Evolutionary conservation across 805 yeast genomes (phyloP).

Genomic region (Monosporozyma solicola): DNA sequence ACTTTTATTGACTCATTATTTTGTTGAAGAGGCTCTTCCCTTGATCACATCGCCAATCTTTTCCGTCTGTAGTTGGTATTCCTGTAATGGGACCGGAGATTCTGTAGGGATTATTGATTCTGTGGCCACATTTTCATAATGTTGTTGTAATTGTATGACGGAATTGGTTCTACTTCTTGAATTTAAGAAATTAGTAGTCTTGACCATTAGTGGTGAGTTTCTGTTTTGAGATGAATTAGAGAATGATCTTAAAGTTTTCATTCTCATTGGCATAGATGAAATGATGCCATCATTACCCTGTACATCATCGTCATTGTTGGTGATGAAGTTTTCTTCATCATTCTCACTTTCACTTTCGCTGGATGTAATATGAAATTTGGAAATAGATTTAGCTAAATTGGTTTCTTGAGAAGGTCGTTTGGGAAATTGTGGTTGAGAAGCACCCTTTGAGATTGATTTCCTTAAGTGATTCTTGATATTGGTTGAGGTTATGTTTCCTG

Average conservation of each 20-base stretch:
- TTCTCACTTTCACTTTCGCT: slow-evolving; percentile 26
- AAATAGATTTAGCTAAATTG: neutral
- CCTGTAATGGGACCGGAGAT: neutral
- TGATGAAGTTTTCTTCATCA: slow-evolving; percentile 7
- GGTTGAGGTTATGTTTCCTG: neutral
- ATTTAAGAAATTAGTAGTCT: neutral
- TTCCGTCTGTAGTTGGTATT: slow-evolving; percentile 15
- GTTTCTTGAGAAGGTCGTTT: neutral
- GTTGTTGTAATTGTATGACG: slow-evolving; percentile 1
- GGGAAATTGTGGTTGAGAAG: neutral
- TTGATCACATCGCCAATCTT: slow-evolving; percentile 19
- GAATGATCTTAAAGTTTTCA: slow-evolving; percentile 9
- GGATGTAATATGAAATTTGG: slow-evolving; percentile 21
- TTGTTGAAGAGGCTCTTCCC: slow-evolving; percentile 11
- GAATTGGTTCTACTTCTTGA: neutral
- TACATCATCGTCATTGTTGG: neutral
- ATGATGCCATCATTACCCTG: neutral
- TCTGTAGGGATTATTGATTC: neutral
- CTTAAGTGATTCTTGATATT: neutral
- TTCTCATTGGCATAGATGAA: slow-evolving; percentile 7
- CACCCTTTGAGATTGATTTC: neutral
- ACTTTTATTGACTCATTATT: neutral
- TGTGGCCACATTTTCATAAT: neutral
- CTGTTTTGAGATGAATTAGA: slow-evolving; percentile 8
- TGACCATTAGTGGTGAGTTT: neutral